These are phyloP conservation scores for Colletotrichum kahawae DNA, from an alignment of 2,329 filamentous ascomycete genomes.

Conservation along the genomic window DNA sequence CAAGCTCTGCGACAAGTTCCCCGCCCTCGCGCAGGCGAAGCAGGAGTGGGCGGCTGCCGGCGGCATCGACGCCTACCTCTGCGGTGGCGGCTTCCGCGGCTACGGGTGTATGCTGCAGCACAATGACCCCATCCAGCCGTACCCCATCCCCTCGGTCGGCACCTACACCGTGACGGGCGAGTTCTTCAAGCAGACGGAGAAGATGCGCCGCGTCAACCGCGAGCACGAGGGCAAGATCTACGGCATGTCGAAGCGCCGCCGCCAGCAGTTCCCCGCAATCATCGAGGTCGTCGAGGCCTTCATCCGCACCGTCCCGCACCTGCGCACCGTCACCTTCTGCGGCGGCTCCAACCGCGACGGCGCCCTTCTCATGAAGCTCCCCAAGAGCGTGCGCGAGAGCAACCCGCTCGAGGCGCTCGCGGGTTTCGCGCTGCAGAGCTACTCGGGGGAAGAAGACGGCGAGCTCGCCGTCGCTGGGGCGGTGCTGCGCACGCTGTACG, in stretches of 20 bases:
- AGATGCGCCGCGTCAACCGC: conserved; percentile 57
- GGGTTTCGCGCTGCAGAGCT: neutral
- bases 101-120: conserved; percentile 92
- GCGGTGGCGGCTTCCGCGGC: conserved; percentile 87
- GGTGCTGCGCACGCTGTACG: conserved; percentile 40
- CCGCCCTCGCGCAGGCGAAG: conserved; percentile 46
- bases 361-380: conserved; percentile 75
- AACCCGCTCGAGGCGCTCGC: conserved; percentile 63
- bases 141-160: conserved; percentile 84
- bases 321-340: conserved; percentile 81
- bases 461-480: conserved; percentile 38
- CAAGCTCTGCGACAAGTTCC: conserved; percentile 53
- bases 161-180: conserved; percentile 71
- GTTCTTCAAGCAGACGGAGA: conserved; percentile 61
- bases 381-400: conserved; percentile 60
- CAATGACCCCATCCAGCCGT: conserved; percentile 73
- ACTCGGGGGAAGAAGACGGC: neutral
- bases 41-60: conserved; percentile 31
- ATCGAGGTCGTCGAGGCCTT: conserved; percentile 80
- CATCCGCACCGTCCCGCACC: conserved; percentile 69
- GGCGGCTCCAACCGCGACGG: conserved; percentile 89
- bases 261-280: conserved; percentile 84
- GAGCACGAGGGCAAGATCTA: conserved; percentile 64
- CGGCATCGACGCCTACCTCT: conserved; percentile 78
- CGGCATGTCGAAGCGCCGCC: conserved; percentile 80